phyloP scores from a whole-genome alignment of 371 early-diverging fungal species.

The Saksenaea vasiformis region DNA sequence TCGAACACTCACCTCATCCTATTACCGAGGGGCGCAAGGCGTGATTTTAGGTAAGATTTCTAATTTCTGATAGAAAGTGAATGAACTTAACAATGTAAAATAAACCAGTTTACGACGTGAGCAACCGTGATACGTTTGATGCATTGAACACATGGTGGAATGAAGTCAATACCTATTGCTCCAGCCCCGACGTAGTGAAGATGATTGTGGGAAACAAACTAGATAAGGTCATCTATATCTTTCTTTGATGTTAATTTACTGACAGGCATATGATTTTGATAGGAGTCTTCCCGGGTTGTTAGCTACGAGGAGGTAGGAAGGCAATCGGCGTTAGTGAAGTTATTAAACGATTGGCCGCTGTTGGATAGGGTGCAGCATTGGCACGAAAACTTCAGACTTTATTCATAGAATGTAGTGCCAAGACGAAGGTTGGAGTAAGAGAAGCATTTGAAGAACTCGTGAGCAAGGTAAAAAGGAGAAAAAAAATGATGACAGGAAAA shows the following conservation, averaged over 20 bases:
- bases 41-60: conserved; percentile 83
- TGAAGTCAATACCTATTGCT: conserved; percentile 93
- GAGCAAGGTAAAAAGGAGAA: conserved; percentile 60
- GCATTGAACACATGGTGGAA: conserved; percentile 92
- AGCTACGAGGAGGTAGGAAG: conserved; percentile 65
- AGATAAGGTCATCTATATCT: conserved; percentile 69
- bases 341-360: neutral
- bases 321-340: neutral
- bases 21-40: conserved; percentile 99
- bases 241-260: neutral
- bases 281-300: conserved; percentile 82
- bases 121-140: conserved; percentile 90
- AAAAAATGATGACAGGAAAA: neutral
- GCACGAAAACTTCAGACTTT: conserved; percentile 85
- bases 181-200: conserved; percentile 84
- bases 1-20: conserved; percentile 98
- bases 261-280: conserved; percentile 2
- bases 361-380: conserved; percentile 69
- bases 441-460: conserved; percentile 92
- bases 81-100: conserved; percentile 90
- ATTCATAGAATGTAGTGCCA: conserved; percentile 96
- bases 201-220: conserved; percentile 98
- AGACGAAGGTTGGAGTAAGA: conserved; percentile 84
- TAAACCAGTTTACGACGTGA: conserved; percentile 96
- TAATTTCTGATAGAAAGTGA: conserved; percentile 69